Conservation (phyloP, 352 stramenopile genomes). For the Phytopythium kandeliae region DNA sequence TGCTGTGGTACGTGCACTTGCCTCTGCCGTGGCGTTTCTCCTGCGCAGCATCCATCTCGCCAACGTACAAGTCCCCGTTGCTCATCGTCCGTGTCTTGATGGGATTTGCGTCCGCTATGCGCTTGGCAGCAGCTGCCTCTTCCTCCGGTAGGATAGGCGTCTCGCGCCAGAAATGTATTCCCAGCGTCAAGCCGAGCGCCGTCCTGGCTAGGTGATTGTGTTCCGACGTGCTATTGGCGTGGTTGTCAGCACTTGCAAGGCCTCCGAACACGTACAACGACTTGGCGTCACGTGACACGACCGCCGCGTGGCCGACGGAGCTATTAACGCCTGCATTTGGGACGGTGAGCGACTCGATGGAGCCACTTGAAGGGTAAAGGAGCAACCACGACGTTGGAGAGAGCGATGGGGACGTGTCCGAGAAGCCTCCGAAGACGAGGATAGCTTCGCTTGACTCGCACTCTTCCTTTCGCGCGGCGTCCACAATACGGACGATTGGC, state of each 20-base stretch:
- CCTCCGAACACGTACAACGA: conserved; percentile 64
- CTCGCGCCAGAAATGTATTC: conserved; percentile 57
- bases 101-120: conserved; percentile 15
- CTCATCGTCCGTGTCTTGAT: conserved; percentile 42
- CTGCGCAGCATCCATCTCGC: conserved; percentile 38
- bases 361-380: conserved; percentile 25
- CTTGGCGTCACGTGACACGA: conserved; percentile 26
- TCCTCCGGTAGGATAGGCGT: conserved; percentile 26
- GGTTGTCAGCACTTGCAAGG: conserved; percentile 5
- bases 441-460: conserved; percentile 18
- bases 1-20: conserved; percentile 45
- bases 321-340: conserved; percentile 31
- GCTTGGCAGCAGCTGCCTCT: conserved; percentile 19
- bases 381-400: conserved; percentile 28
- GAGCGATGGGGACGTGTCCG: conserved; percentile 17
- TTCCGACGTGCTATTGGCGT: neutral
- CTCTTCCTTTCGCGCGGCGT: conserved; percentile 12
- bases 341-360: conserved; percentile 20
- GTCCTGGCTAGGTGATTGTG: conserved; percentile 15
- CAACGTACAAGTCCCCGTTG: conserved; percentile 69
- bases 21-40: conserved; percentile 49
- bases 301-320: conserved; percentile 39
- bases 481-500: conserved; percentile 11
- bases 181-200: conserved; percentile 32
- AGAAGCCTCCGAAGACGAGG: conserved; percentile 58